phyloP scores from a whole-genome alignment of 148 eudicot genomes.

The Camellia sinensis region DNA sequence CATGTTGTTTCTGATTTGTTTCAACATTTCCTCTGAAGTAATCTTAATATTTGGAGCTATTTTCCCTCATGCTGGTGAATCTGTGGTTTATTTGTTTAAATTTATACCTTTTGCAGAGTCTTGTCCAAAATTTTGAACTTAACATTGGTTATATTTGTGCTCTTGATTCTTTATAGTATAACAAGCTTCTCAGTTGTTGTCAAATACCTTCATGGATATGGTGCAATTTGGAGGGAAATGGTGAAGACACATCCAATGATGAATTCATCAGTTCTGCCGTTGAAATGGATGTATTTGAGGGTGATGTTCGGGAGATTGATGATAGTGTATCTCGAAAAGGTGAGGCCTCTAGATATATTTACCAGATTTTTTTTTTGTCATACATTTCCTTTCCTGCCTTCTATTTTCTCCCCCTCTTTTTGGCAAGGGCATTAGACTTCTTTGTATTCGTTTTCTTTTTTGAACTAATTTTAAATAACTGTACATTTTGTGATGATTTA shows the following conservation, averaged over 20 bases:
- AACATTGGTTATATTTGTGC: constrained; percentile 25
- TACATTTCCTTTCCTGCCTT: neutral
- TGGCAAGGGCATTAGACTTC: neutral
- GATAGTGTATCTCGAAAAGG: constrained; percentile 40
- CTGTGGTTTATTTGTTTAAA: neutral
- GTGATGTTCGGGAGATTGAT: constrained; percentile 37
- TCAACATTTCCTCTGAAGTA: neutral
- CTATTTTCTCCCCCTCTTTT: neutral
- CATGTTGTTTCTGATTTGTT: neutral
- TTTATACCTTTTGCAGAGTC: neutral
- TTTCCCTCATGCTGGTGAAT: neutral
- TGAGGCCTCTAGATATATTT: constrained; percentile 15
- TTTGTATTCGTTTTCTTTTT: neutral
- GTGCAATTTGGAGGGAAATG: constrained; percentile 89
- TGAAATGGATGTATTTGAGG: constrained; percentile 91
- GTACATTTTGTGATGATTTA: constrained; percentile 25
- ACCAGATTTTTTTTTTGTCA: neutral
- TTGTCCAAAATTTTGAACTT: constrained; percentile 21
- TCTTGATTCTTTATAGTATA: constrained; percentile 42
- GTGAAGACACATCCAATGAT: constrained; percentile 38
- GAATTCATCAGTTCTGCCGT: constrained; percentile 54
- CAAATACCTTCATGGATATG: constrained; percentile 79
- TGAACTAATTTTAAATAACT: neutral
- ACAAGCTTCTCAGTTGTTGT: constrained; percentile 63
- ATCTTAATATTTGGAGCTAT: neutral